Evolutionary conservation across 371 early-diverging fungal species (phyloP).

Genomic region (Blakeslea trispora): DNA sequence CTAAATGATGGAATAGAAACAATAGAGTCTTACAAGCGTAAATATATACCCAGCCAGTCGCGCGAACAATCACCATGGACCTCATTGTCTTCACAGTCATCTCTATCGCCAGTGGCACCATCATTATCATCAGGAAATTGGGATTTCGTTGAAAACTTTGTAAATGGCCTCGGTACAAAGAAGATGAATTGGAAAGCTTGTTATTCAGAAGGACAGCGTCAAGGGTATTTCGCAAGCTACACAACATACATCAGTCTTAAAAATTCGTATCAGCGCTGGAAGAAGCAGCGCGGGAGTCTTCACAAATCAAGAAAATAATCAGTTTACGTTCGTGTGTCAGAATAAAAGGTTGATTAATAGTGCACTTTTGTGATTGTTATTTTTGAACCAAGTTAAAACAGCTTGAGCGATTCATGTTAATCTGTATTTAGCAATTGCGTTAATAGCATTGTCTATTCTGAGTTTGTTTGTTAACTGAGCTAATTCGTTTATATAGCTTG

Average conservation of each 20-base stretch:
- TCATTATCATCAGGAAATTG: slow-evolving; percentile 12
- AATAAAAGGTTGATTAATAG: too few relatives aligned
- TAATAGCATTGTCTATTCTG: too few relatives aligned
- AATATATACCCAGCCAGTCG: slow-evolving; percentile 12
- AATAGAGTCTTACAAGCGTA: slow-evolving; percentile 6
- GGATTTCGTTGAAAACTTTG: slow-evolving; percentile 7
- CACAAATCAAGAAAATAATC: too few relatives aligned
- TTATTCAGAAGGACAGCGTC: slow-evolving; percentile 8
- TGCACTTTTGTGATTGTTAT: too few relatives aligned
- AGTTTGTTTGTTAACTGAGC: too few relatives aligned
- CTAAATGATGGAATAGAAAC: slow-evolving; percentile 14
- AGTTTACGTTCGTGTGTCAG: too few relatives aligned
- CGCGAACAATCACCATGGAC: slow-evolving; percentile 3
- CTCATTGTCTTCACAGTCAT: slow-evolving; percentile 1
- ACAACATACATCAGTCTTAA: slow-evolving; percentile 6
- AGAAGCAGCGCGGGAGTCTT: not conserved
- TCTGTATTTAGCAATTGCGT: too few relatives aligned
- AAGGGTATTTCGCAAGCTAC: slow-evolving; percentile 13
- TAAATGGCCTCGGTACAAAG: slow-evolving; percentile 5
- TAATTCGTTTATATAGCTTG: too few relatives aligned
- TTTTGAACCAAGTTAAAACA: too few relatives aligned
- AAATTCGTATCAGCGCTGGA: slow-evolving; percentile 16
- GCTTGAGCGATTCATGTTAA: too few relatives aligned
- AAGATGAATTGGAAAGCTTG: slow-evolving; percentile 19
- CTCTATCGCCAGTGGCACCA: not conserved